phyloP scores from a whole-genome alignment of 2,329 filamentous ascomycete genomes.

The Xylaria sp. region DNA sequence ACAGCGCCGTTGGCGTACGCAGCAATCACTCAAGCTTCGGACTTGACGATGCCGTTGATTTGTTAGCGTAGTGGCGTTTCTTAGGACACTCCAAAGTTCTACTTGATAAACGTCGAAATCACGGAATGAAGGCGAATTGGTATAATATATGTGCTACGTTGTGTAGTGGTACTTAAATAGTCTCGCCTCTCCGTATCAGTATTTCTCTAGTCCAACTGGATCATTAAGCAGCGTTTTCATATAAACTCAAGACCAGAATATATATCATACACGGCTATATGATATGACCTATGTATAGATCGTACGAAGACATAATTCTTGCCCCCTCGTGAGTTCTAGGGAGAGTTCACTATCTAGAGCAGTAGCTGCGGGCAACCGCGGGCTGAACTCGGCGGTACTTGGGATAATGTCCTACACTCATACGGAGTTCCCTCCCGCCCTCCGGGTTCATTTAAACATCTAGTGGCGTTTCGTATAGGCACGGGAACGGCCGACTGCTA shows the following conservation, averaged over 20 bases:
- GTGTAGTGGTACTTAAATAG: background rate
- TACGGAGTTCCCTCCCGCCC: background rate
- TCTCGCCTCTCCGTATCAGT: background rate
- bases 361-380: background rate
- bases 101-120: background rate
- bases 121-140: background rate
- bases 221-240: background rate
- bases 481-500: background rate
- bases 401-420: background rate
- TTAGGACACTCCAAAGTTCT: background rate
- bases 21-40: background rate
- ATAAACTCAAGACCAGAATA: background rate
- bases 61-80: background rate
- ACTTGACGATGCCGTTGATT: background rate
- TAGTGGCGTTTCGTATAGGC: background rate
- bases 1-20: background rate
- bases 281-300: background rate
- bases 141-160: background rate
- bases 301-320: background rate
- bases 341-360: background rate
- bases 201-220: background rate
- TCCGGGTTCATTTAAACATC: background rate
- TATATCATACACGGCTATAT: background rate
- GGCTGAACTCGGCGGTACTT: slow-evolving; percentile 14
- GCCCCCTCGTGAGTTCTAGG: background rate